These are phyloP conservation scores for Penicillium mononematosum DNA, from an alignment of 495 filamentous ascomycete genomes.

Conservation along the genomic window DNA sequence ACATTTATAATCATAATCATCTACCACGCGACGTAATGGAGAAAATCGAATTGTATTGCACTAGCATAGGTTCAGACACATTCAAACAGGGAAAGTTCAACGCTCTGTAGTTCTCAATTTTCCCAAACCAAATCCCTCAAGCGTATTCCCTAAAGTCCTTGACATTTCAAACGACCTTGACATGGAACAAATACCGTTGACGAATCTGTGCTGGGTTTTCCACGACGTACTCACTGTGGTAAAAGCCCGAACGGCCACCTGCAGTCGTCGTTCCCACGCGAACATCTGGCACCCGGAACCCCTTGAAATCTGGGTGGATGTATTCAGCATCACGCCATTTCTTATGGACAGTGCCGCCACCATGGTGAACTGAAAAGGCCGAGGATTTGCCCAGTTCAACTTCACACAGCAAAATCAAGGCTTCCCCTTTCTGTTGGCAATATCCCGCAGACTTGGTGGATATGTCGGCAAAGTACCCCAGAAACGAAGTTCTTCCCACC, in stretches of 20 bases:
- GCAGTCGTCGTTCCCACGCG: background rate
- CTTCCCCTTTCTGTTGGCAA: background rate
- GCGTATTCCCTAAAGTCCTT: background rate
- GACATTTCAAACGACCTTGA: constrained; percentile 25
- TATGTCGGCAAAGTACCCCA: constrained; percentile 19
- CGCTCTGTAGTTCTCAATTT: background rate
- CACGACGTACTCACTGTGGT: constrained; percentile 56
- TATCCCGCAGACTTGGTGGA: constrained; percentile 15
- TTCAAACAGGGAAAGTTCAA: background rate
- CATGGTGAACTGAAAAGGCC: background rate
- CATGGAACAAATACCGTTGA: constrained; percentile 68
- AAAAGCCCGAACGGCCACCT: background rate
- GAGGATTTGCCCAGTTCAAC: constrained; percentile 12
- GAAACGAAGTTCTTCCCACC: background rate
- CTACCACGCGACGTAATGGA: background rate
- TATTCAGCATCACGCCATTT: constrained; percentile 13
- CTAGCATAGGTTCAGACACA: background rate
- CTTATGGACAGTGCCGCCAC: background rate
- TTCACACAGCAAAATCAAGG: constrained; percentile 20
- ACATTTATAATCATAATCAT: background rate
- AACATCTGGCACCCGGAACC: constrained; percentile 14
- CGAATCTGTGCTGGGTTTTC: constrained; percentile 70
- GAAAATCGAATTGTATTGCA: background rate
- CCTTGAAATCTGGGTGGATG: constrained; percentile 16
- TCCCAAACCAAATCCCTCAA: background rate